phyloP scores from a whole-genome alignment of 2,329 filamentous ascomycete genomes.

The Lecanicillium sp. region DNA sequence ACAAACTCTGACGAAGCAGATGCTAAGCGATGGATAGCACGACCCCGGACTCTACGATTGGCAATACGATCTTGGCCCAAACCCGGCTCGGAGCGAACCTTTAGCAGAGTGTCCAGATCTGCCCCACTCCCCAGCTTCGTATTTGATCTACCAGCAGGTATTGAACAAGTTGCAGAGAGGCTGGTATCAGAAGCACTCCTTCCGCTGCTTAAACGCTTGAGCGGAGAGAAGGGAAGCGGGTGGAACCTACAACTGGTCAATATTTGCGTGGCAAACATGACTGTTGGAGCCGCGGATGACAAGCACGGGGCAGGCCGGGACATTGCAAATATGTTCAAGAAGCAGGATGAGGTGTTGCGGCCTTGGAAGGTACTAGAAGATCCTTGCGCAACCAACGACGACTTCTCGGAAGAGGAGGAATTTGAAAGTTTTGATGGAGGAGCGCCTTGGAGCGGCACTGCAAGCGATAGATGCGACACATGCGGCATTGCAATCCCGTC shows the following conservation, averaged over 20 bases:
- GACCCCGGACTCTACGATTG: conserved; percentile 73
- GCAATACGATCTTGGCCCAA: conserved; percentile 57
- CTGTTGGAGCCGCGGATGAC: conserved; percentile 41
- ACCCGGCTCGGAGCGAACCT: conserved; percentile 38
- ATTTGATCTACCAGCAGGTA: conserved; percentile 51
- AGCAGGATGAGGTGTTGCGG: conserved; percentile 60
- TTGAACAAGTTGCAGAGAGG: conserved; percentile 55
- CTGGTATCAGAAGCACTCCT: conserved; percentile 62
- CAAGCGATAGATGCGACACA: conserved; percentile 28
- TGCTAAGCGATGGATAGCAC: conserved; percentile 59
- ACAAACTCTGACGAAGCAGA: conserved; percentile 22
- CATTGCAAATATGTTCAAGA: conserved; percentile 74
- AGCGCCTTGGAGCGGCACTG: conserved; percentile 20
- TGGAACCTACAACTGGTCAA: conserved; percentile 85
- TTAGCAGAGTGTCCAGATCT: conserved; percentile 69
- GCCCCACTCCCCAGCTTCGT: conserved; percentile 64
- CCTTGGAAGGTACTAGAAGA: conserved; percentile 52
- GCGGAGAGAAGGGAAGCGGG: conserved; percentile 52
- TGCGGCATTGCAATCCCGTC: conserved; percentile 46
- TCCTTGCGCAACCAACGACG: conserved; percentile 12
- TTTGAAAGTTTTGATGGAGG: conserved; percentile 4
- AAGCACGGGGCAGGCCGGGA: conserved; percentile 57
- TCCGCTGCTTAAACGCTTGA: conserved; percentile 65
- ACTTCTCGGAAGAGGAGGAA: conserved; percentile 16
- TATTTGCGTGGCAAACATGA: conserved; percentile 81